Base-by-base conservation (phyloP, 1,284 basidiomycete species). In the Trametes pubescens region DNA sequence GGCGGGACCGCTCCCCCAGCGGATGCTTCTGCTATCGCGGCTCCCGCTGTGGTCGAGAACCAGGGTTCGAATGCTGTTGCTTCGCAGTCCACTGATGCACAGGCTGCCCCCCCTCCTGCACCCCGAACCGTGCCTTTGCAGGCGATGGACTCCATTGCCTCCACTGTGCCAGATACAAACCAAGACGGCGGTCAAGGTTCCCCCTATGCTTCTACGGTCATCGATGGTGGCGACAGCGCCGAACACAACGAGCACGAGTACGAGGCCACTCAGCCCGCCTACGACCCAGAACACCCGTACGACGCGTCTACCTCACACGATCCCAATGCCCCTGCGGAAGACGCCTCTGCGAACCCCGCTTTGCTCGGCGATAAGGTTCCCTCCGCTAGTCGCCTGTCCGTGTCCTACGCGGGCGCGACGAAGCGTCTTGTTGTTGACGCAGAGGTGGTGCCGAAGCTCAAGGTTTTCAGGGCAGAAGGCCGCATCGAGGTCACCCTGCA, bases 331-430 rank as follows among this genome's bases (percentile, higher is more conserved):
- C 35, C 52, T 21, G 52, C 21, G 8, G 59, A 53, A 16, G 54
- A 65, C n/a, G 21, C 55, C 22, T 49, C 67, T 0, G 55, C 59
- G 14, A 59, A 57, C 26, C 48, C 61, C 6, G 52, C 46, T 37
- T 51, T 63, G 4, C 65, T 69, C 5, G 58, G 59, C 40, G 69
- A 71, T 43, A 72, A 74, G 57, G 78, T 80, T 2, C 86, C 90
- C 9, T 92, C 91, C 51, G 88, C 91, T 29, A 93, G 93, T 71
- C 86, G 91, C n/a, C 77, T 98, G n/a, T 96, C 94, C 14, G 93
- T 98, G 72, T 91, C 97, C 0, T 99, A 97, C 76, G 95, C 95
- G 65, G 90, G 91, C 47, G 94, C 94, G 53, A 89, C 90, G 61
- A 84, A 94, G 61, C 85, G 97, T 40, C 83, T 99, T 51, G 91